A percentile compares a stretch with the other conserved stretches of the same genome.
Evolutionary conservation across 805 yeast genomes (phyloP).

Genomic region (Saccharomycopsis amapae): DNA sequence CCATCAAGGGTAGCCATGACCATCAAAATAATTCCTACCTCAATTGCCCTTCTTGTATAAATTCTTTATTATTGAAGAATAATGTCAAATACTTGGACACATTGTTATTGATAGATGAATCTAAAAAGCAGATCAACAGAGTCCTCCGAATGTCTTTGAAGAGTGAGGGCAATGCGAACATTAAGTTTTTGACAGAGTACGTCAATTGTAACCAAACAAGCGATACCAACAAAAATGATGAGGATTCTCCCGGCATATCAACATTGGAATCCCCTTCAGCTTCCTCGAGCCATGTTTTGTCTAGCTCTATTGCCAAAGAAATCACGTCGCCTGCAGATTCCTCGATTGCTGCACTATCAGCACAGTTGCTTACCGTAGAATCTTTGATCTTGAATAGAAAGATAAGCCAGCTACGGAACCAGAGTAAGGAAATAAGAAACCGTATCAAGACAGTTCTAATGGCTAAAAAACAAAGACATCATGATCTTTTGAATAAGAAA

Average conservation of each 20-base stretch:
- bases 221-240: background rate
- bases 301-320: conserved; percentile 1
- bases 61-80: background rate
- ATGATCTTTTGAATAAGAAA: conserved; percentile 4
- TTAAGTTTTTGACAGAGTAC: conserved; percentile 9
- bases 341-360: conserved; percentile 12
- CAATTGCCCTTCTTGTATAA: conserved; percentile 13
- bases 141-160: conserved; percentile 10
- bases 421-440: background rate
- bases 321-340: background rate
- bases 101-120: conserved; percentile 1
- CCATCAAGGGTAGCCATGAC: too few relatives aligned
- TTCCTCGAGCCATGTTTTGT: background rate
- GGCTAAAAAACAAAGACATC: background rate
- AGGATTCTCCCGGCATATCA: too few relatives aligned
- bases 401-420: background rate
- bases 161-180: conserved; percentile 7
- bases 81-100: conserved; percentile 8
- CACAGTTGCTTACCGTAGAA: conserved; percentile 12
- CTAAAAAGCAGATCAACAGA: conserved; percentile 5
- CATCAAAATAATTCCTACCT: conserved; percentile 9
- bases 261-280: too few relatives aligned
- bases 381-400: conserved; percentile 1
- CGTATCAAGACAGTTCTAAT: background rate
- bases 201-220: background rate